phyloP scores from a whole-genome alignment of 2,329 filamentous ascomycete genomes.

The Pseudogymnoascus sp. region DNA sequence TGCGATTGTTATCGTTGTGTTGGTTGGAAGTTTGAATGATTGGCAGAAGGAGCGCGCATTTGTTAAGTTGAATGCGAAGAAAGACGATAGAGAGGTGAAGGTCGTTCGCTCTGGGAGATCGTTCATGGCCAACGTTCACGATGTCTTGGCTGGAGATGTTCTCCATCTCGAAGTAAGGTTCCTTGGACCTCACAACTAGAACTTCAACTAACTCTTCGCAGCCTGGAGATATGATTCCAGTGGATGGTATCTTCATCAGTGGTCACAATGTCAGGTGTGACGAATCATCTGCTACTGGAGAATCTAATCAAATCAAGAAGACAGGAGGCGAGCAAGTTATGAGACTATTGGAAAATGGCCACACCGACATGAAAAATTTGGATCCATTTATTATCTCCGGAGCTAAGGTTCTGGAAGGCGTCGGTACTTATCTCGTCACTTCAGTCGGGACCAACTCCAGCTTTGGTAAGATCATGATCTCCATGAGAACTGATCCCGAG shows the following conservation, averaged over 20 bases:
- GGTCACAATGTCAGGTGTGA: slow-evolving; percentile 61
- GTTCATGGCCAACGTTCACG: slow-evolving; percentile 59
- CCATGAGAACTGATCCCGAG: slow-evolving; percentile 65
- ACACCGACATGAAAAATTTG: slow-evolving; percentile 53
- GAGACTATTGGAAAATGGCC: slow-evolving; percentile 47
- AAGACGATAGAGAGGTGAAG: slow-evolving; percentile 66
- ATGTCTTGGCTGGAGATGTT: slow-evolving; percentile 66
- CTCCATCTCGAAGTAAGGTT: slow-evolving; percentile 57
- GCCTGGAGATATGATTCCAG: slow-evolving; percentile 63
- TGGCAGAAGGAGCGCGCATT: slow-evolving; percentile 78
- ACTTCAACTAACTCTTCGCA: slow-evolving; percentile 21
- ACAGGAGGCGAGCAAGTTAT: slow-evolving; percentile 54
- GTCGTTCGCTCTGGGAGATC: slow-evolving; percentile 65
- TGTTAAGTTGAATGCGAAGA: slow-evolving; percentile 71
- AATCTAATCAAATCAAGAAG: slow-evolving; percentile 66
- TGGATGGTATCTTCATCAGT: slow-evolving; percentile 60
- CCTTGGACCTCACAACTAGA: slow-evolving; percentile 49
- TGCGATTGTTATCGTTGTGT: slow-evolving; percentile 65
- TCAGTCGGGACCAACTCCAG: slow-evolving; percentile 68
- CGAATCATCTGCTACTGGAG: slow-evolving; percentile 68
- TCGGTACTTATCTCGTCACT: slow-evolving; percentile 69
- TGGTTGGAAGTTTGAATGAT: slow-evolving; percentile 67
- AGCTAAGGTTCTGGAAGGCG: slow-evolving; percentile 66
- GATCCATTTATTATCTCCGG: slow-evolving; percentile 78
- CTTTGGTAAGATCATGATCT: slow-evolving; percentile 71